Percentiles rank a stretch among this genome's conserved stretches.
phyloP scores from a whole-genome alignment of 2,329 filamentous ascomycete genomes.

The Thelonectria olida region DNA sequence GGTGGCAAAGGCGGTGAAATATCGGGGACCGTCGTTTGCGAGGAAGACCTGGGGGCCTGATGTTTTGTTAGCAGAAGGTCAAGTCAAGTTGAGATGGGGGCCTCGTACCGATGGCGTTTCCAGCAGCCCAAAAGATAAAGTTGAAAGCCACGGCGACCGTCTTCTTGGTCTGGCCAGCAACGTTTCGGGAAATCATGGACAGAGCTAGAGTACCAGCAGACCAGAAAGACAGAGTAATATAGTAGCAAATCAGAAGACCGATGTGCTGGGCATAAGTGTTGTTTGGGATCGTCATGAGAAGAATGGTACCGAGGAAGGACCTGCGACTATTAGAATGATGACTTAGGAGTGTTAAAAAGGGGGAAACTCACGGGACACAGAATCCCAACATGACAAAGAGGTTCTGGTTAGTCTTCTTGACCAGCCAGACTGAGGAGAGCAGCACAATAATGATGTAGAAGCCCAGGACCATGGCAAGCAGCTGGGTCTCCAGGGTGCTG shows the following conservation, averaged over 20 bases:
- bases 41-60: constrained; percentile 72
- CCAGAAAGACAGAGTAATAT: constrained; percentile 82
- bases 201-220: constrained; percentile 74
- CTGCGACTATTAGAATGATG: constrained; percentile 45
- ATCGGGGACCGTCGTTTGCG: constrained; percentile 67
- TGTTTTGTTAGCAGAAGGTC: not conserved
- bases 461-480: constrained; percentile 79
- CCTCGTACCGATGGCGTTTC: constrained; percentile 69
- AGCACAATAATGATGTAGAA: constrained; percentile 78
- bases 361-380: constrained; percentile 66
- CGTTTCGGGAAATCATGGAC: constrained; percentile 74
- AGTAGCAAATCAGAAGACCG: constrained; percentile 77
- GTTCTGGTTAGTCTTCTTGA: constrained; percentile 76
- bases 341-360: too few species aligned
- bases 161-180: constrained; percentile 80
- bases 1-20: constrained; percentile 75
- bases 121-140: constrained; percentile 75
- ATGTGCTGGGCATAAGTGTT: constrained; percentile 66
- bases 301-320: constrained; percentile 75
- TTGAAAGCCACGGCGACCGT: constrained; percentile 73
- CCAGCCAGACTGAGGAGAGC: constrained; percentile 71
- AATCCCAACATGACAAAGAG: constrained; percentile 72
- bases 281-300: constrained; percentile 75
- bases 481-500: constrained; percentile 71
- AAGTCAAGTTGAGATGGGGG: not conserved